Base-by-base conservation (phyloP, 179 eudicot genomes). In the Sideroxylon spinosum region DNA sequence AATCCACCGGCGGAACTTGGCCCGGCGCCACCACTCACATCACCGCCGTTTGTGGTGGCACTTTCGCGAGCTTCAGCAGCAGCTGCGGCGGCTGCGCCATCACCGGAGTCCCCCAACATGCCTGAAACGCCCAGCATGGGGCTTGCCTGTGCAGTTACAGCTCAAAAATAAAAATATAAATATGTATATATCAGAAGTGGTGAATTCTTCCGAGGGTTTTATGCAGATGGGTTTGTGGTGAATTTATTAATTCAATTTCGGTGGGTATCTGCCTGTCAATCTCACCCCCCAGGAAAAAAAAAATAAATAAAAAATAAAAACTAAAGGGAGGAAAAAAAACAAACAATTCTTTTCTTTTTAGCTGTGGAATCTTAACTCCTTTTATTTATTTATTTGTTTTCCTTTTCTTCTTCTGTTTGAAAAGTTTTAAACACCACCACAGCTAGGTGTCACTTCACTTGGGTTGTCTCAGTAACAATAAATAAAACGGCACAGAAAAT, bases 181-280 rank as follows among this genome's bases (percentile, higher is more conserved):
- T 52, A 76, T 59, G 59, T 72, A 82, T 59, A 60, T 55, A 71
- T 26, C 55, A 68, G 73, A 76, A 70, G 81, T 80, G 87, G 86
- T 85, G 88, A 87, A 87, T 85, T 87, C 82, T 80, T 14, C 16
- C 44, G 79, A 48, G 82, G 85, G 87, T 83, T 87, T 85, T 85
- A 85, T 85, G 81, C 80, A 74, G 85, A 32, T 60, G 85, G 79
- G 84, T 60, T 76, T 78, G 82, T 75, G 86, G 86, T 83, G 79
- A 82, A 79, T 81, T 85, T 79, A 81, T 78, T 87, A 83, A 81
- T 85, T 82, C 78, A 78, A 79, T 81, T 29, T 84, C 79, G 88
- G 90, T 87, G 90, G 88, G 88, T 87, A 85, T 87, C 90, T 83
- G 83, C 83, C 86, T 87, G 88, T 85, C 90, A 81, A 82, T 82